These are phyloP conservation scores for Leccinum incarnatum DNA, from an alignment of 768 basidiomycete species.

Conservation along the genomic window DNA sequence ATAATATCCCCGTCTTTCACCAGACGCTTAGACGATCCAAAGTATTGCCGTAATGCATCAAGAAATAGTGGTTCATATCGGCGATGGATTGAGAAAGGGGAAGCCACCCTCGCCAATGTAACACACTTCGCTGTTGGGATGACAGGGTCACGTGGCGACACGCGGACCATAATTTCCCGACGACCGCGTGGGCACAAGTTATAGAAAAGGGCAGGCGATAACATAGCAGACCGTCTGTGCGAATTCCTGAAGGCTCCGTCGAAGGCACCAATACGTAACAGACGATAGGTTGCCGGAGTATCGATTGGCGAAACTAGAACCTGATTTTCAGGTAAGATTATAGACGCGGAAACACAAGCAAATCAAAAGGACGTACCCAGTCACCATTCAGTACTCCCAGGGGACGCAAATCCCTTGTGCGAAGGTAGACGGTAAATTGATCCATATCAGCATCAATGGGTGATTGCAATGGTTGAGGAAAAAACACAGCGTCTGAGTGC, in stretches of 20 bases:
- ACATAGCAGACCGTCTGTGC: conserved; percentile 35
- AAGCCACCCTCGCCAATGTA: conserved; percentile 78
- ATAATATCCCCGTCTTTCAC: conserved; percentile 76
- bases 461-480: conserved; percentile 30
- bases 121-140: conserved; percentile 69
- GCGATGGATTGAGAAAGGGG: conserved; percentile 65
- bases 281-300: conserved; percentile 39
- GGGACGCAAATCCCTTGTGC: conserved; percentile 59
- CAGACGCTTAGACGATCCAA: conserved; percentile 51
- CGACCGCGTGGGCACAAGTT: conserved; percentile 43
- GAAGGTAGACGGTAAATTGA: conserved; percentile 58
- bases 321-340: conserved; percentile 33
- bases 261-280: conserved; percentile 57
- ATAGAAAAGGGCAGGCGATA: conserved; percentile 50
- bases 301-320: conserved; percentile 44
- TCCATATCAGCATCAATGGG: conserved; percentile 40
- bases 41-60: conserved; percentile 59
- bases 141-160: conserved; percentile 54
- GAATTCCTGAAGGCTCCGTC: conserved; percentile 40
- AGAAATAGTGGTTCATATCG: conserved; percentile 62
- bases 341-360: not conserved
- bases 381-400: conserved; percentile 71
- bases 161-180: conserved; percentile 37
- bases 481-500: conserved; percentile 22
- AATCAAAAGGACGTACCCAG: conserved; percentile 53